Conservation (phyloP, 1,284 basidiomycete species). For the Cryptococcus depauperatus region DNA sequence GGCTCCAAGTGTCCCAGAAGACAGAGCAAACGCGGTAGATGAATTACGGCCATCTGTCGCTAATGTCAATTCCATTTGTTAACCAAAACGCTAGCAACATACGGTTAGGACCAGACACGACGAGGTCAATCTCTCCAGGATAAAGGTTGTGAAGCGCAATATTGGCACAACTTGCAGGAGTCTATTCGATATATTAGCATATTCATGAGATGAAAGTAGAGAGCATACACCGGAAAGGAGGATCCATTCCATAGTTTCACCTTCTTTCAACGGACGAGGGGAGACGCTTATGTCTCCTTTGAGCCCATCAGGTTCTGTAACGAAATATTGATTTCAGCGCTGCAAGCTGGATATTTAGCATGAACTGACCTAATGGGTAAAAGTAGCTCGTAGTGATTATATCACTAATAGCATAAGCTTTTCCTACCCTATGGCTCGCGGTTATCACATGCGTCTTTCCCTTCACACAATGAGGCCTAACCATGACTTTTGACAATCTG, state of each 20-base stretch:
- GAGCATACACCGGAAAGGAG: slow-evolving; percentile 66
- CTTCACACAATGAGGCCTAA: slow-evolving; percentile 11
- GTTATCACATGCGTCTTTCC: slow-evolving; percentile 3
- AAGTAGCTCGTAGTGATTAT: slow-evolving; percentile 67
- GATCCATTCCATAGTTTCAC: slow-evolving; percentile 79
- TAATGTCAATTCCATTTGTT: background rate
- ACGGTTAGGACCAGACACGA: slow-evolving; percentile 50
- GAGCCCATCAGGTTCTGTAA: slow-evolving; percentile 53
- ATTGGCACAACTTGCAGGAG: slow-evolving; percentile 83
- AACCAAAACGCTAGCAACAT: slow-evolving; percentile 6
- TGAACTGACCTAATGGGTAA: slow-evolving; percentile 60
- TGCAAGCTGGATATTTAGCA: background rate
- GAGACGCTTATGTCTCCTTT: slow-evolving; percentile 57
- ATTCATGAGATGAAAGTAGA: slow-evolving; percentile 4
- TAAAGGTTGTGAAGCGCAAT: slow-evolving; percentile 81
- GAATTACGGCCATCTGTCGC: slow-evolving; percentile 61
- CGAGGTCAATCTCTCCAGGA: slow-evolving; percentile 71
- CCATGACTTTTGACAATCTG: slow-evolving; percentile 84
- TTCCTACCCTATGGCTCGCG: slow-evolving; percentile 50
- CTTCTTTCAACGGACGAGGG: slow-evolving; percentile 61
- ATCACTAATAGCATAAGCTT: slow-evolving; percentile 76
- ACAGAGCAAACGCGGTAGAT: slow-evolving; percentile 72
- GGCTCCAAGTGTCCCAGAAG: slow-evolving; percentile 83
- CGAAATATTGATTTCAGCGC: background rate
- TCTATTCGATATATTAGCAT: slow-evolving; percentile 49